A percentile compares a stretch with the other conserved stretches of the same genome.
Evolutionary conservation across 2,329 filamentous ascomycete genomes (phyloP).

Genomic region (Pseudopithomyces chartarum): DNA sequence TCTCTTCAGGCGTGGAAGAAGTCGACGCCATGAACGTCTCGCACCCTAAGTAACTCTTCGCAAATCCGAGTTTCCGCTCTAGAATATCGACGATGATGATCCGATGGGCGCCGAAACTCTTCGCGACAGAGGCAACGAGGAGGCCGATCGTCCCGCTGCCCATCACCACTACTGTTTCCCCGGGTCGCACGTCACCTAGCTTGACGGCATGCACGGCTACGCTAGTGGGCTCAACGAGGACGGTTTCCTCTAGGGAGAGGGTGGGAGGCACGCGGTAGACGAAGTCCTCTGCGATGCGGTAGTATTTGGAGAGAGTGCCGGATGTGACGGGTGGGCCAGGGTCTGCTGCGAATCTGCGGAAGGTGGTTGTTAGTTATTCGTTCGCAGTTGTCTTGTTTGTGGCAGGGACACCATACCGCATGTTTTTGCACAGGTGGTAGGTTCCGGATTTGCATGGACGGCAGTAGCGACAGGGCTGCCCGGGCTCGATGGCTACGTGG

Average conservation of each 20-base stretch:
- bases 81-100: constrained; percentile 93
- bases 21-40: constrained; percentile 72
- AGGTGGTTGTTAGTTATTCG: no score
- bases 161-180: constrained; percentile 85
- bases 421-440: constrained; percentile 88
- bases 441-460: constrained; percentile 85
- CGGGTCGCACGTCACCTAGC: constrained; percentile 75
- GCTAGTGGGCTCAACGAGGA: constrained; percentile 84
- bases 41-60: constrained; percentile 75
- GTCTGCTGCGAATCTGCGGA: constrained; percentile 78
- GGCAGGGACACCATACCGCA: constrained; percentile 49
- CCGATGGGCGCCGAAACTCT: constrained; percentile 71
- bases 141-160: constrained; percentile 92
- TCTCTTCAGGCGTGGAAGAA: constrained; percentile 66
- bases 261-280: constrained; percentile 85
- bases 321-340: constrained; percentile 69
- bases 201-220: constrained; percentile 87
- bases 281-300: constrained; percentile 87
- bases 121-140: constrained; percentile 77
- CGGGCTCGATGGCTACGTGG: constrained; percentile 89
- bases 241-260: constrained; percentile 87
- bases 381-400: no score
- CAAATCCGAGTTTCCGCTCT: constrained; percentile 79
- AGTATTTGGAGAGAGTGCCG: constrained; percentile 83
- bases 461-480: constrained; percentile 85